Evolutionary conservation across 352 stramenopile genomes (phyloP).

Genomic region (Phytophthora kernoviae): DNA sequence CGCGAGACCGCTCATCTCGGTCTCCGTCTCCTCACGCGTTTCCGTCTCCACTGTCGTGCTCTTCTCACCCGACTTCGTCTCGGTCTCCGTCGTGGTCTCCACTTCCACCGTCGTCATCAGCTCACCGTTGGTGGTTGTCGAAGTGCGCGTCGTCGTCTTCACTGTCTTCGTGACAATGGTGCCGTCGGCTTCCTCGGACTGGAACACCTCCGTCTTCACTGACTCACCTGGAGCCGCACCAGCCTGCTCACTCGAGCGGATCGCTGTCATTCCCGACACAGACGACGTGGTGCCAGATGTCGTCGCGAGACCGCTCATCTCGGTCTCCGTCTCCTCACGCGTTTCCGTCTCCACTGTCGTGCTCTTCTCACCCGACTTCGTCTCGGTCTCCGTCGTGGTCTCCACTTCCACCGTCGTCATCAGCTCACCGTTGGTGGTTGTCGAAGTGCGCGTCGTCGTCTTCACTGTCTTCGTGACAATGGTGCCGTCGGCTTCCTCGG

Average conservation of each 20-base stretch:
- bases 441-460: constrained; percentile 9
- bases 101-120: constrained; percentile 7
- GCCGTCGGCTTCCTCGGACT: constrained; percentile 6
- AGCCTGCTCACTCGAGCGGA: constrained; percentile 2
- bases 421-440: constrained; percentile 3
- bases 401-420: constrained; percentile 8
- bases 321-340: constrained; percentile 8
- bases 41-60: constrained; percentile 6
- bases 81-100: constrained; percentile 9
- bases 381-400: constrained; percentile 8
- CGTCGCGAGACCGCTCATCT: background rate
- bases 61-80: constrained; percentile 3
- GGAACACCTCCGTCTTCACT: constrained; percentile 9
- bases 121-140: constrained; percentile 1
- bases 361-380: constrained; percentile 6
- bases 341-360: constrained; percentile 9
- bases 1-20: background rate
- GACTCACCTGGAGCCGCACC: constrained; percentile 4
- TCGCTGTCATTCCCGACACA: background rate
- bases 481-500: constrained; percentile 6
- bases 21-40: constrained; percentile 3
- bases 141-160: constrained; percentile 4
- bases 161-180: constrained; percentile 10
- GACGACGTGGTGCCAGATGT: background rate
- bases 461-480: constrained; percentile 14